Conservation (phyloP, 345 rosid genomes). For the Bretschneidera sinensis region DNA sequence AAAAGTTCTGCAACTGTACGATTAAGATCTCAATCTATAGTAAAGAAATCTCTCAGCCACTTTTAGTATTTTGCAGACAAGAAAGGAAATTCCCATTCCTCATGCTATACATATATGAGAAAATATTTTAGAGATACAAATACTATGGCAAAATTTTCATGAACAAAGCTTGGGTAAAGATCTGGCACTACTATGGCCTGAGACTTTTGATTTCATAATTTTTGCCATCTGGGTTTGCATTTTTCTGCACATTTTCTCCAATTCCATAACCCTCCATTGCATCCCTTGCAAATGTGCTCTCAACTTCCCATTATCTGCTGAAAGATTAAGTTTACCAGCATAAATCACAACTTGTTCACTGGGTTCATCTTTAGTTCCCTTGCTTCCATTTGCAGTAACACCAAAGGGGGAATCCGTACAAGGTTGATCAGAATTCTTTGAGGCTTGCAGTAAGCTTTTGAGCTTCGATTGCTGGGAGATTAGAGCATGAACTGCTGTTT, state of each 20-base stretch:
- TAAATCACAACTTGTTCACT: slow-evolving; percentile 35
- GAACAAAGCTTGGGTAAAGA: slow-evolving; percentile 86
- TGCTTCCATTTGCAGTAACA: slow-evolving; percentile 12
- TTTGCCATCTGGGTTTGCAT: slow-evolving; percentile 83
- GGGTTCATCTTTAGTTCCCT: slow-evolving; percentile 24
- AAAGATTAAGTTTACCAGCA: slow-evolving; percentile 43
- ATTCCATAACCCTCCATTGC: slow-evolving; percentile 77
- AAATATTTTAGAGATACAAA: not conserved
- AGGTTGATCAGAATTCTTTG: slow-evolving; percentile 12
- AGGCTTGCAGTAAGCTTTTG: slow-evolving; percentile 35
- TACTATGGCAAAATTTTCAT: slow-evolving; percentile 24
- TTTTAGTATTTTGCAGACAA: too few species aligned
- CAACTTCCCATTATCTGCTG: slow-evolving; percentile 43
- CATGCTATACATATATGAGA: slow-evolving; percentile 25
- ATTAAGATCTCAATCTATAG: too few species aligned
- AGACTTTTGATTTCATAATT: slow-evolving; percentile 53
- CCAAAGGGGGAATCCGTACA: slow-evolving; percentile 22
- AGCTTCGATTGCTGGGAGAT: slow-evolving; percentile 41
- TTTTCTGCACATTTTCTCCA: slow-evolving; percentile 75
- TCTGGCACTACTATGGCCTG: slow-evolving; percentile 42
- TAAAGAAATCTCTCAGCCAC: too few species aligned
- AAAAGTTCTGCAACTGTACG: too few species aligned
- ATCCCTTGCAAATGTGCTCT: slow-evolving; percentile 69
- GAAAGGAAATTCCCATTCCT: not conserved
- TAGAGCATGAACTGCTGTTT: slow-evolving; percentile 33